Evolutionary conservation across 2,329 filamentous ascomycete genomes (phyloP), one percentile per base, ranked within the genome.

Genomic region (Colletotrichum agaves): DNA sequence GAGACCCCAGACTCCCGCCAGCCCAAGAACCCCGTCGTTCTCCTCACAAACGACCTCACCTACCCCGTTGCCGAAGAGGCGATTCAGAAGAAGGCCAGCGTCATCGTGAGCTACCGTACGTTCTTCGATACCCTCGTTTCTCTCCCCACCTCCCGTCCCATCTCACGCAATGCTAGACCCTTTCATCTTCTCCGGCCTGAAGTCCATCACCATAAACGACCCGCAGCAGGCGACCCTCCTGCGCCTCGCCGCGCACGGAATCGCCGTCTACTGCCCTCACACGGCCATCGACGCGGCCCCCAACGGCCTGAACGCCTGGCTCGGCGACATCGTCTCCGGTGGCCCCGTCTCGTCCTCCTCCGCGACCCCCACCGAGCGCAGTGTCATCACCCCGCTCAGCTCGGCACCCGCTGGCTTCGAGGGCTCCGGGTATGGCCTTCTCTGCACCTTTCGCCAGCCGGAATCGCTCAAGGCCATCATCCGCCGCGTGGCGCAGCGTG

Each of bases 231-330:
- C 90, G 47, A 93, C 93, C 6, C 87, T 99, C 35, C 85, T 99
- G 4, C 88, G 91, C 49, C 87, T 99, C 12, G 92, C 91, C 52
- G 91, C 93, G 70, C 89, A 92, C 77, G 94, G 95, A 39, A 93
- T 99, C 74, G 97, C 94, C 71, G 94, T 99, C 63, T 99, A 98
- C 83, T 94, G 91, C 71, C 96, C 96, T 0, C 96, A 99, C 80
- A 99, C 96, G 0, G 95, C 96, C 13, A 89, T 98, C 47, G 96
- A 99, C 79, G 93, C 93, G 43, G 93, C 93, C 0, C 88, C 90
- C 1, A 88, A 90, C 17, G 96, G 96, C 4, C 88, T 99, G 72
- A 97, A 94, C 75, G 93, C 97, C 78, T 99, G 95, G 95, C 89
- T 99, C 10, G 93, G 93, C 68, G 92, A 97, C 75, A 90, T 97